A percentile compares a stretch with the other conserved stretches of the same genome.
Conservation (phyloP, 2,329 filamentous ascomycete genomes). For the Colletotrichum sublineola region DNA sequence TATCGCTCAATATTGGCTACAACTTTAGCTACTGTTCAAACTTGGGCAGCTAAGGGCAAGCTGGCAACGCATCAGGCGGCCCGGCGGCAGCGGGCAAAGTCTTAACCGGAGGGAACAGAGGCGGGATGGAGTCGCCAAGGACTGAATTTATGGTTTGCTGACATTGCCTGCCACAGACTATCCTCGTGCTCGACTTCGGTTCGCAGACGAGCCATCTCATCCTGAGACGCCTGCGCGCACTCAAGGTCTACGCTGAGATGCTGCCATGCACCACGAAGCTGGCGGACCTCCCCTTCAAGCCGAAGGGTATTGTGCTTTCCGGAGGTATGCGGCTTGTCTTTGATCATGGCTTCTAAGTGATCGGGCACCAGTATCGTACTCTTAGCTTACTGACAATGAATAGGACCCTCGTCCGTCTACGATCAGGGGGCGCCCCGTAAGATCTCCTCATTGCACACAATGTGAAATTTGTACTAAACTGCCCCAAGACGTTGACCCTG, state of each 20-base stretch:
- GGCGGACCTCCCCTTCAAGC: conserved; percentile 80
- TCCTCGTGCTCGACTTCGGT: conserved; percentile 79
- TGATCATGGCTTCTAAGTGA: background rate
- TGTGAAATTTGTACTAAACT: conserved; percentile 30
- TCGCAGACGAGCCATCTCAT: conserved; percentile 83
- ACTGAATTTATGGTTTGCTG: background rate
- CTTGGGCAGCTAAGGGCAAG: background rate
- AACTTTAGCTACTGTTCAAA: no score
- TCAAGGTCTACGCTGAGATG: conserved; percentile 90
- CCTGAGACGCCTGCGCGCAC: conserved; percentile 78
- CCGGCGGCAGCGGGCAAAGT: conserved; percentile 44
- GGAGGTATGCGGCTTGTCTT: conserved; percentile 50
- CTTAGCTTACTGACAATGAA: conserved; percentile 30
- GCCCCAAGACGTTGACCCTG: conserved; percentile 76
- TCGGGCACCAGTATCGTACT: background rate
- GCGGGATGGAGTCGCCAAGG: no score
- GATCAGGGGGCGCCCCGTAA: conserved; percentile 75
- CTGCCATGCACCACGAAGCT: conserved; percentile 89
- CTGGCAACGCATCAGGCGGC: background rate
- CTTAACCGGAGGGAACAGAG: no score
- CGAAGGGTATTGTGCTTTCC: conserved; percentile 80
- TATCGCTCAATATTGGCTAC: background rate
- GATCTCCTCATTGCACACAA: conserved; percentile 31
- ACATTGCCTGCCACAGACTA: conserved; percentile 62
- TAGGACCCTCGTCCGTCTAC: conserved; percentile 79